These are phyloP conservation scores for Erysimum cheiranthoides DNA, from an alignment of 345 rosid species.

Conservation along the genomic window DNA sequence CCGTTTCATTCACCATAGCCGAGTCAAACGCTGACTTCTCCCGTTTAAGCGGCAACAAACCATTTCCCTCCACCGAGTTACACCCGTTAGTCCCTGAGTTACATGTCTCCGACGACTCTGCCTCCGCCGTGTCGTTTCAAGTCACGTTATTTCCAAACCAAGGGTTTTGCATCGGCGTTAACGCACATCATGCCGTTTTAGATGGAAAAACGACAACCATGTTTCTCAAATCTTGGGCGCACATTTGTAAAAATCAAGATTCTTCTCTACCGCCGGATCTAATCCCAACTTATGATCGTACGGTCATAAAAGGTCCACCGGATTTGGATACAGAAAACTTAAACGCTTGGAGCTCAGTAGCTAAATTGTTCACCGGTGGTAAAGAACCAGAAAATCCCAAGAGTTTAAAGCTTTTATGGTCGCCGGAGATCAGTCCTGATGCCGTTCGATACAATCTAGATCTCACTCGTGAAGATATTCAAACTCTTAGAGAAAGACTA, in stretches of 20 bases:
- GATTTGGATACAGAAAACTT: not conserved
- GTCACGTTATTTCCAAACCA: conserved; percentile 47
- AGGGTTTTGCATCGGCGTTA: conserved; percentile 45
- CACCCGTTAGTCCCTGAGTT: conserved; percentile 44
- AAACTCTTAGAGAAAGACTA: not conserved
- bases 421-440: not conserved
- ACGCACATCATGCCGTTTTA: conserved; percentile 33
- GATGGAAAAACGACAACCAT: conserved; percentile 38
- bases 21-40: conserved; percentile 46
- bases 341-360: not conserved
- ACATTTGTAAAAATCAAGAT: conserved; percentile 5
- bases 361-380: not conserved
- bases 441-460: conserved; percentile 16
- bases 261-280: conserved; percentile 1
- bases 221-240: conserved; percentile 35
- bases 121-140: conserved; percentile 42
- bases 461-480: not conserved
- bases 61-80: conserved; percentile 32
- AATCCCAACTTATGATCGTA: not conserved
- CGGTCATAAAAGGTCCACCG: conserved; percentile 3
- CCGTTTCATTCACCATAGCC: conserved; percentile 49
- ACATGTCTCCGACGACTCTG: conserved; percentile 29
- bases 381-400: conserved; percentile 12
- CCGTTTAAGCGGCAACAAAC: conserved; percentile 29
- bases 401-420: conserved; percentile 6